Evolutionary conservation across 768 basidiomycete genomes (phyloP), one percentile per base, ranked within the genome.

Genomic region (Boletales sp.): DNA sequence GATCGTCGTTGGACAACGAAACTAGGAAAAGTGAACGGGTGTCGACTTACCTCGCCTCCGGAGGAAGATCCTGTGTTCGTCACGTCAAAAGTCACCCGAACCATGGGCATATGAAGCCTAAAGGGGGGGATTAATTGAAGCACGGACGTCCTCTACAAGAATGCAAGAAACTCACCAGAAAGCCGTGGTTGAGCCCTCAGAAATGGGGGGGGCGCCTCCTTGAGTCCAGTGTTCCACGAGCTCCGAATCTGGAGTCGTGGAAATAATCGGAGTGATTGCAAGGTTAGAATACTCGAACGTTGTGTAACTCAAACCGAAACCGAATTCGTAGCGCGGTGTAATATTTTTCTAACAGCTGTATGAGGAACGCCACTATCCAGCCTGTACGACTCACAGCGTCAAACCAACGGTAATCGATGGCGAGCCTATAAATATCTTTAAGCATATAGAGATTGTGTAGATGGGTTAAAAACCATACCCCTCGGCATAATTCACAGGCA

Each of bases 271-370:
- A 14, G 62, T 63, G 32, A 89, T 67, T 3, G 72, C 56, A 12
- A 94, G 70, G 31, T 77, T 70, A 38, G 75, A 80, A 64, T 91
- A 94, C 30, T 77, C 67, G 66, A 94, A 97, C 2, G 70, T 77
- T 35, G 94, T 87, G 72, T 96, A 97, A 49, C 84, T 87, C 61
- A 94, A 65, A 0, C 94, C 94, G 63, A 84, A 94, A 6, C 94
- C 94, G 64, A 97, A 97, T 61, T 90, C 89, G 60, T 82, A 92
- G 35, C 87, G 86, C 3, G 90, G 90, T 0, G 75, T 75, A 55
- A 91, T 89, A 53, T 84, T 79, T 66, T 80, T 71, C 79, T 86
- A 32, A 18, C 0, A 46, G 41, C 14, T 25, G 41, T 33, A 21
- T 54, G 3, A 55, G 44, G 11, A 32, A 21, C 3, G 12, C 30